These are phyloP conservation scores for Letharia columbiana DNA, from an alignment of 495 filamentous ascomycete species.

Conservation along the genomic window DNA sequence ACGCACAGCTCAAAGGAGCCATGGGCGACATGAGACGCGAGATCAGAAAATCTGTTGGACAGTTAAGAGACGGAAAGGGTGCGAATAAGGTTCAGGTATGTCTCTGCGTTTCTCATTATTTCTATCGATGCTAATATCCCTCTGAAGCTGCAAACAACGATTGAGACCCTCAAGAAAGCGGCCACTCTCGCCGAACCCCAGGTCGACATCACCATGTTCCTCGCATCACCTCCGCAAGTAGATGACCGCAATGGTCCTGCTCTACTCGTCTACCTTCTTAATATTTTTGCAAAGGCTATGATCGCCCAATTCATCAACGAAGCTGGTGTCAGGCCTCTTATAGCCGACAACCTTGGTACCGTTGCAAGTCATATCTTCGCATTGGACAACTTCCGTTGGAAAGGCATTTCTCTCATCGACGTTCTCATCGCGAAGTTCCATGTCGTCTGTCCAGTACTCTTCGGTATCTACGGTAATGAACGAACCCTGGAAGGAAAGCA, in stretches of 20 bases:
- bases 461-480: constrained; percentile 71
- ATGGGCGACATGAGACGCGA: constrained; percentile 69
- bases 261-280: constrained; percentile 73
- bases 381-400: constrained; percentile 53
- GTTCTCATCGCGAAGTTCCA: constrained; percentile 84
- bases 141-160: constrained; percentile 16
- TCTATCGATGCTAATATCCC: constrained; percentile 14
- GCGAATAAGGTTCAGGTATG: constrained; percentile 53
- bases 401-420: constrained; percentile 67
- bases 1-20: constrained; percentile 49
- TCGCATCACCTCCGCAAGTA: constrained; percentile 49
- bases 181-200: constrained; percentile 38
- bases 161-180: constrained; percentile 11
- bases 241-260: constrained; percentile 53
- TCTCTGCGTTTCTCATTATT: constrained; percentile 22
- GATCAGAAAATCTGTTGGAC: constrained; percentile 63
- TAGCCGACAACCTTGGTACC: constrained; percentile 78
- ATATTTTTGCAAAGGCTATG: constrained; percentile 69
- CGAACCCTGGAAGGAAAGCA: constrained; percentile 58
- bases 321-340: constrained; percentile 55
- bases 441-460: constrained; percentile 73
- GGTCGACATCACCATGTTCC: constrained; percentile 59
- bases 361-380: constrained; percentile 68
- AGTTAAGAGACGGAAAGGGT: constrained; percentile 56
- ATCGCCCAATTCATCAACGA: constrained; percentile 71